A percentile compares a stretch with the other conserved stretches of the same genome.
These are phyloP conservation scores for Apostasia ramifera DNA, from an alignment of 106 monocot genomes.

Conservation along the genomic window DNA sequence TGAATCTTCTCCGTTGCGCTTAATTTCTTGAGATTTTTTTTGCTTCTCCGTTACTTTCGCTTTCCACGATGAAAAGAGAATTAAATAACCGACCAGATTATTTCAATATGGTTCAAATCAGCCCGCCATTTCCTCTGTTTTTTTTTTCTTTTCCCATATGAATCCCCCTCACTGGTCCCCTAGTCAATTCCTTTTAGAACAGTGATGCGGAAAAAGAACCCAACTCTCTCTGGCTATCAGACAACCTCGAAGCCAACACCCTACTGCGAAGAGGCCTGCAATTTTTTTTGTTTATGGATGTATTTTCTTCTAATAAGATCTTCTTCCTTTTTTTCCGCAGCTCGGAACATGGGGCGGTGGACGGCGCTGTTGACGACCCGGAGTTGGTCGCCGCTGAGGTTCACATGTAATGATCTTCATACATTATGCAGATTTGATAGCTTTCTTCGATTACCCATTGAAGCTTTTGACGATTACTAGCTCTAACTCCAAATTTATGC, in stretches of 20 bases:
- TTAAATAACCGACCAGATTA: not conserved
- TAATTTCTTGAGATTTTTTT: too few relatives aligned
- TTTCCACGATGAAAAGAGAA: not conserved
- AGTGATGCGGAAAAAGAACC: too few relatives aligned
- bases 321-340: not conserved
- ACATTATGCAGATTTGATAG: too few relatives aligned
- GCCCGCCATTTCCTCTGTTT: too few relatives aligned
- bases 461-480: too few relatives aligned
- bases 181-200: not conserved
- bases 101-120: not conserved
- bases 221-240: conserved; percentile 4
- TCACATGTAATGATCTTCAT: conserved; percentile 25
- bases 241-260: conserved; percentile 19
- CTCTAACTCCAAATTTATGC: too few relatives aligned
- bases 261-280: not conserved
- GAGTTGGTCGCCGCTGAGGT: conserved; percentile 46
- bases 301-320: not conserved
- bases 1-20: too few relatives aligned
- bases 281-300: not conserved
- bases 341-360: conserved; percentile 5
- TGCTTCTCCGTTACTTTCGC: not conserved
- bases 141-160: not conserved
- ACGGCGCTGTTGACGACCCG: conserved; percentile 47
- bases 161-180: not conserved
- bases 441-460: too few relatives aligned